These are phyloP conservation scores for Raffaelea deltoideospora DNA, from an alignment of 2,329 filamentous ascomycete species.

Conservation along the genomic window DNA sequence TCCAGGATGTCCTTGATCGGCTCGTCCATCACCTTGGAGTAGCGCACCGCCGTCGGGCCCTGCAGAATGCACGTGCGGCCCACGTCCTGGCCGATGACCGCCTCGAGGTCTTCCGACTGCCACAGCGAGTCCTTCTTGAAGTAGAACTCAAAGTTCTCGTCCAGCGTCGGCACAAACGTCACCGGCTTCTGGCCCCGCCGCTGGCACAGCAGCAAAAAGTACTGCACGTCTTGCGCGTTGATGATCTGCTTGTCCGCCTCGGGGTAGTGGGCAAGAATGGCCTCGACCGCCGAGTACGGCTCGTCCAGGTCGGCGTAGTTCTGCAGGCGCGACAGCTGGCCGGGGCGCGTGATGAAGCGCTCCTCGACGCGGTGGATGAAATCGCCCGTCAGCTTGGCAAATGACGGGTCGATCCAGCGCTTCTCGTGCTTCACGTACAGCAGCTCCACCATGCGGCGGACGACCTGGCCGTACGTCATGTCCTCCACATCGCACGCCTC, in stretches of 20 bases:
- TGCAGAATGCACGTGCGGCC: constrained; percentile 92
- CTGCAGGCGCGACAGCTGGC: constrained; percentile 71
- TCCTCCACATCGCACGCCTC: constrained; percentile 79
- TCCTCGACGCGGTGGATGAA: constrained; percentile 96
- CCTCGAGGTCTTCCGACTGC: constrained; percentile 96
- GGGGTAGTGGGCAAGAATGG: constrained; percentile 68
- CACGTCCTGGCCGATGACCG: constrained; percentile 90
- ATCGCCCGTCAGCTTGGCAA: constrained; percentile 72
- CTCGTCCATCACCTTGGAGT: constrained; percentile 79
- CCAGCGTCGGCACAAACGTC: constrained; percentile 87
- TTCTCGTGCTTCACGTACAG: constrained; percentile 85
- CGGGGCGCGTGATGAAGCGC: constrained; percentile 64
- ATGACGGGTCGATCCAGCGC: constrained; percentile 81
- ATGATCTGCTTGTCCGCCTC: constrained; percentile 83
- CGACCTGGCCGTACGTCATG: constrained; percentile 87
- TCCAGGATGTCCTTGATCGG: constrained; percentile 92
- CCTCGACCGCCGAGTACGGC: constrained; percentile 64
- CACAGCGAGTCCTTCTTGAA: constrained; percentile 99
- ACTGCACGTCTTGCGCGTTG: constrained; percentile 94
- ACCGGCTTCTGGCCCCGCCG: constrained; percentile 89
- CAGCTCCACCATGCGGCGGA: constrained; percentile 74
- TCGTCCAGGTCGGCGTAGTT: constrained; percentile 77
- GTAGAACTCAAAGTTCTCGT: constrained; percentile 96
- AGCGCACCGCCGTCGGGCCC: constrained; percentile 82
- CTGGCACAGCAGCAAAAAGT: constrained; percentile 88